Evolutionary conservation across 495 filamentous ascomycete species (phyloP).

Genomic region (Annulohypoxylon stygium): DNA sequence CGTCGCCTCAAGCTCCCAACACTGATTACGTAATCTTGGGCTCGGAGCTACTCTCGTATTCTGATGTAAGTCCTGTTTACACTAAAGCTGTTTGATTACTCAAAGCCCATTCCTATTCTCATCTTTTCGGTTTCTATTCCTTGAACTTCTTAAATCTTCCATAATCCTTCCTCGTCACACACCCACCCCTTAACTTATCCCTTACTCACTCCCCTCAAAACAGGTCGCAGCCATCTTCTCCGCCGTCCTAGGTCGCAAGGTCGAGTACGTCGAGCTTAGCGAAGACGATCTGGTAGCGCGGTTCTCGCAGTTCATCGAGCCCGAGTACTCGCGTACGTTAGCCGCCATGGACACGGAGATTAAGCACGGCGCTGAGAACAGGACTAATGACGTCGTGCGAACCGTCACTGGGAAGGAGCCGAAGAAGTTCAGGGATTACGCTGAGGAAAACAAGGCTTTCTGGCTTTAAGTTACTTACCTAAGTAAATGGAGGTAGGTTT

Average conservation of each 20-base stretch:
- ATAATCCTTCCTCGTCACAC: background rate
- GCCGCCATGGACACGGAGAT: slow-evolving; percentile 54
- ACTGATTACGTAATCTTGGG: slow-evolving; percentile 62
- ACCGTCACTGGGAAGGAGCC: slow-evolving; percentile 54
- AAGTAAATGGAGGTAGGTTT: background rate
- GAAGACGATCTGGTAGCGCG: slow-evolving; percentile 49
- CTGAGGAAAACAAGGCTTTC: slow-evolving; percentile 50
- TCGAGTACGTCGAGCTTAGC: slow-evolving; percentile 61
- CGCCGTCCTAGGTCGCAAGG: slow-evolving; percentile 54
- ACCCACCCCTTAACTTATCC: background rate
- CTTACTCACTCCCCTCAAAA: background rate
- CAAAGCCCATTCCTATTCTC: background rate
- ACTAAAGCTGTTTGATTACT: background rate
- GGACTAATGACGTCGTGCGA: slow-evolving; percentile 56
- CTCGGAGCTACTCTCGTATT: slow-evolving; percentile 60
- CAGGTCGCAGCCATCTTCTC: slow-evolving; percentile 61
- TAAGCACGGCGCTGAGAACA: slow-evolving; percentile 55
- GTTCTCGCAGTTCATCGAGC: slow-evolving; percentile 44
- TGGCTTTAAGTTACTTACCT: slow-evolving; percentile 39
- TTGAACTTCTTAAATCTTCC: too few species aligned
- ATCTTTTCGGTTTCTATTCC: too few species aligned
- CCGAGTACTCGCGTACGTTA: slow-evolving; percentile 53
- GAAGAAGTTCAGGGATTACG: slow-evolving; percentile 53
- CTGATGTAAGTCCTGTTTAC: slow-evolving; percentile 53
- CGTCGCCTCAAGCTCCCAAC: slow-evolving; percentile 56